Base-by-base conservation (phyloP, 148 eudicot genomes). In the Talinum fruticosum region DNA sequence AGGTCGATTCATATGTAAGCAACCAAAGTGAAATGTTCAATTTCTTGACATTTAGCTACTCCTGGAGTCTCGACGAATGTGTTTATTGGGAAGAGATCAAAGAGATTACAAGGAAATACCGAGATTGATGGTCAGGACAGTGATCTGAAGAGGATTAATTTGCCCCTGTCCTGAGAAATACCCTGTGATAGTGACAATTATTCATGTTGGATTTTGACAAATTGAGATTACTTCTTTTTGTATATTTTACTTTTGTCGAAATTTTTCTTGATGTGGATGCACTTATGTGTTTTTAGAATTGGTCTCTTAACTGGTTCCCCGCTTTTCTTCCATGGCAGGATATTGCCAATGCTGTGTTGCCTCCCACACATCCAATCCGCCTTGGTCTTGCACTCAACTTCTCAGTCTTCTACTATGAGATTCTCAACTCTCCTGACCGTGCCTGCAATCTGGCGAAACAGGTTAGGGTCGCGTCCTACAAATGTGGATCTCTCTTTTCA, bases 371-470 rank as follows among this genome's bases (percentile, higher is more conserved):
- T 74, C 92, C 89, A 6, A 85, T 87, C 76, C 72, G 89, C 4
- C 88, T 87, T 59, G 89, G 89, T 36, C 82, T 88, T 74, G 91
- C 88, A 24, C 89, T 88, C 49, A 88, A 87, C 82, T 88, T 86
- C 81, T 87, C 91, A 6, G 89, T 88, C 47, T 88, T 88, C 36
- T 85, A 87, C 83, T 88, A 88, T 41, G 91, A 88, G 85, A 88
- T 86, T 53, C 76, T 88, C 70, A 86, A 84, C 75, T 83, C 89
- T 26, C 88, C 88, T 53, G 89, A 87, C 62, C 89, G 89, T 74
- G 92, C 89, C 23, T 87, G 89, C 62, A 79, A 35, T 75, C 83
- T 87, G 73, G 92, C 89, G 33, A 87, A 87, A 75, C 88, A 86
- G 88, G 89, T 87, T 59, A 81, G 64, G 36, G 47, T 10, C 69